These are phyloP conservation scores for Venturia effusa DNA, from an alignment of 2,329 filamentous ascomycete species.

Conservation along the genomic window DNA sequence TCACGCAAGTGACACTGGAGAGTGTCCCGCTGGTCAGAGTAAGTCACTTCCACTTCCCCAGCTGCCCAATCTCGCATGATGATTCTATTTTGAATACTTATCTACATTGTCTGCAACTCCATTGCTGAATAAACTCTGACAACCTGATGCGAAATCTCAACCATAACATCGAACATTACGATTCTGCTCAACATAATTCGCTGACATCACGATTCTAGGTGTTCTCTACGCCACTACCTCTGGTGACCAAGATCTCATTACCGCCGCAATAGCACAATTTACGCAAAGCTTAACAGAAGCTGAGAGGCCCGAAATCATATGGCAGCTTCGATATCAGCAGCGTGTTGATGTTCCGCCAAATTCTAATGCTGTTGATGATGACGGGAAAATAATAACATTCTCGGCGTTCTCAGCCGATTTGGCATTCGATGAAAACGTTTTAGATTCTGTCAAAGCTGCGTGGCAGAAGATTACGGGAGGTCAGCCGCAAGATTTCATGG, in stretches of 20 bases:
- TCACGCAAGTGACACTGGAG: conserved; percentile 84
- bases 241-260: conserved; percentile 24
- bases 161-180: conserved; percentile 14
- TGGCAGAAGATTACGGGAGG: conserved; percentile 56
- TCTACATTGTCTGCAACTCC: conserved; percentile 98
- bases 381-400: conserved; percentile 41
- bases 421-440: conserved; percentile 59
- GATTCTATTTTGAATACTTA: conserved; percentile 86
- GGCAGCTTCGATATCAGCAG: conserved; percentile 44
- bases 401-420: conserved; percentile 52
- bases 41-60: conserved; percentile 39
- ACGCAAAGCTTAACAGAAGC: conserved; percentile 27
- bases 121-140: conserved; percentile 88
- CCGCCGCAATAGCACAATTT: conserved; percentile 32
- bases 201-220: conserved; percentile 36
- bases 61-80: conserved; percentile 55
- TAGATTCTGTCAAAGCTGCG: conserved; percentile 56
- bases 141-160: conserved; percentile 57
- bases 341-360: conserved; percentile 20
- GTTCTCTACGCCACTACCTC: conserved; percentile 45
- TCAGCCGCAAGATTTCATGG: conserved; percentile 54
- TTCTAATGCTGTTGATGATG: conserved; percentile 17
- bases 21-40: conserved; percentile 85
- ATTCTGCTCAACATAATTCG: conserved; percentile 12
- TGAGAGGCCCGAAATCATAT: conserved; percentile 33